These are phyloP conservation scores for Phialophora verrucosa DNA, from an alignment of 2,329 filamentous ascomycete genomes.

Conservation along the genomic window DNA sequence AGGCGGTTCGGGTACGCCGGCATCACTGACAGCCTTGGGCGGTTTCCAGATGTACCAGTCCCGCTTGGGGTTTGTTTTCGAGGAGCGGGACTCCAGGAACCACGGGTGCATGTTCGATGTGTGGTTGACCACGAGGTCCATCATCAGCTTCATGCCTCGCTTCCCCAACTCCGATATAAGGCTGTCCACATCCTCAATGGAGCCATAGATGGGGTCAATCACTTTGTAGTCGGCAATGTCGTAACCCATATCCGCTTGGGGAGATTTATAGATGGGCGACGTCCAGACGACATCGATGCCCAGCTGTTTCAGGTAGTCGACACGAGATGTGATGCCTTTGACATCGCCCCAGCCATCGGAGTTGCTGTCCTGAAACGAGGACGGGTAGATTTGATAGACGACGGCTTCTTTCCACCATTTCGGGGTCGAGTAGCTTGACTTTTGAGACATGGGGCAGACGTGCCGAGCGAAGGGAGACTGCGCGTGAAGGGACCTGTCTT, in stretches of 20 bases:
- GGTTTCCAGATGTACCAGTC: slow-evolving; percentile 70
- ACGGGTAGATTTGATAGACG: slow-evolving; percentile 66
- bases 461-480: background rate
- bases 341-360: slow-evolving; percentile 67
- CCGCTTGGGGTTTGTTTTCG: slow-evolving; percentile 66
- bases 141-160: slow-evolving; percentile 56
- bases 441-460: slow-evolving; percentile 17
- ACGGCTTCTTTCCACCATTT: slow-evolving; percentile 64
- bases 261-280: slow-evolving; percentile 58
- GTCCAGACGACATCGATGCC: slow-evolving; percentile 68
- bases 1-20: slow-evolving; percentile 69
- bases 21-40: slow-evolving; percentile 55
- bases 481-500: background rate
- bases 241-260: slow-evolving; percentile 60
- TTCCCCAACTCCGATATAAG: slow-evolving; percentile 52
- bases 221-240: slow-evolving; percentile 52
- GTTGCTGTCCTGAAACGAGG: slow-evolving; percentile 59
- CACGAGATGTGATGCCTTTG: slow-evolving; percentile 66
- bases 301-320: slow-evolving; percentile 68
- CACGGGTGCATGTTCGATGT: slow-evolving; percentile 57
- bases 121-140: slow-evolving; percentile 56
- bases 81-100: slow-evolving; percentile 70
- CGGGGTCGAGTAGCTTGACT: slow-evolving; percentile 28
- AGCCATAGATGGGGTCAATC: slow-evolving; percentile 56
- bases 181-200: slow-evolving; percentile 53